Base-by-base conservation (phyloP, 257 asterid species). In the Jaltomata sinuosa region DNA sequence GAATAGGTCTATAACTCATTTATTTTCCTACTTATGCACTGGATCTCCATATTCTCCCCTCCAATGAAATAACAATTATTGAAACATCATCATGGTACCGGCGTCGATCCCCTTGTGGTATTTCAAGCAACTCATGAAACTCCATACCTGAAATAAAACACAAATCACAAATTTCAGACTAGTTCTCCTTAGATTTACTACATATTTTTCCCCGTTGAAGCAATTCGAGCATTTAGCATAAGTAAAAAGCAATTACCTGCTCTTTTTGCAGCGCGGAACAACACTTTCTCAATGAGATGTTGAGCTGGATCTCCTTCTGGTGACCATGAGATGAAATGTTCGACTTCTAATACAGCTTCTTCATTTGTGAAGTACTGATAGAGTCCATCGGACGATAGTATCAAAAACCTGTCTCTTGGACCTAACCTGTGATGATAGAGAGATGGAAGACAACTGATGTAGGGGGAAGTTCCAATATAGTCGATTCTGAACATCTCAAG, bases 281-380 rank as follows among this genome's bases (percentile, higher is more conserved):
- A 90, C 87, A 94, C 83, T 81, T 92, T 98, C 86, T 96, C 97
- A 3, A 96, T 96, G 31, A 96, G 94, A 89, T 94, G 99, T 84
- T 96, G 99, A 0, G 99, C 99, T 1, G 99, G 99, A 86, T 96
- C 99, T 36, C 99, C 99, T 53, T 96, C 98, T 0, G 99, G 99
- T 18, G 97, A 94, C 98, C 94, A 92, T 25, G 98, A 87, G 81
- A 94, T 87, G 91, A 96, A 96, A 45, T 84, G 89, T 36, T 96
- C 98, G 8, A 96, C 98, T 89, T 94, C 98, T 8, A 97, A 86
- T 1, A 96, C 97, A 64, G 98, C 99, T 83, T 96, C 99, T 87
- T 96, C 98, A 0, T 96, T 96, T 4, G 99, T 96, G 92, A 96
- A 96, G 92, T 96, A 96, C 72, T 96, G 98, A 82, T 96, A 94